These are phyloP conservation scores for Aspergillus candidus DNA, from an alignment of 2,329 filamentous ascomycete genomes.

Conservation along the genomic window DNA sequence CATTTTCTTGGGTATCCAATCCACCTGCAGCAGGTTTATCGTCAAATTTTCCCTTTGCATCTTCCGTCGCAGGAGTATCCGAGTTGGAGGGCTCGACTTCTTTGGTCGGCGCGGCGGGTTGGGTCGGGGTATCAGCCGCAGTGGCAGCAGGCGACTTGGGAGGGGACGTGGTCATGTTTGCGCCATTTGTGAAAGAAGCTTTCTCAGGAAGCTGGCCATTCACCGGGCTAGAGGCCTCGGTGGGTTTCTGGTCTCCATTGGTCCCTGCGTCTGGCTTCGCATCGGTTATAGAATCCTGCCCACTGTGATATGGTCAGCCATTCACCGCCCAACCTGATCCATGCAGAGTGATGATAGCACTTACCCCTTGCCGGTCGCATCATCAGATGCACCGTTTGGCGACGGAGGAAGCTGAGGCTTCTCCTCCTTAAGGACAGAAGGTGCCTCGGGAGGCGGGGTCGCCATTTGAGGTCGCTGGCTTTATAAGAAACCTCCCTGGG, in stretches of 20 bases:
- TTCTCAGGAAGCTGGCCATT: conserved; percentile 27
- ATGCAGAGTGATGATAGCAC: conserved; percentile 8
- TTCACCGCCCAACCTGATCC: neutral
- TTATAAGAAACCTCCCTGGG: conserved; percentile 15
- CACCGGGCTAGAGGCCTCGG: conserved; percentile 14
- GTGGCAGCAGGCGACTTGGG: conserved; percentile 25
- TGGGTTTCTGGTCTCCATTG: conserved; percentile 8
- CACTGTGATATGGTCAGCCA: conserved; percentile 18
- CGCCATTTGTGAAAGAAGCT: conserved; percentile 24
- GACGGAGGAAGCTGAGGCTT: conserved; percentile 36
- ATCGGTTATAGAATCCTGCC: conserved; percentile 19
- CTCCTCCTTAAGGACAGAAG: conserved; percentile 34
- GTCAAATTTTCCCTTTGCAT: conserved; percentile 2
- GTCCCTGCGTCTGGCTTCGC: conserved; percentile 18
- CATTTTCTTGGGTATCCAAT: neutral
- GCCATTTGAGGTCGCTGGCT: conserved; percentile 30
- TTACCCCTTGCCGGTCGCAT: conserved; percentile 26
- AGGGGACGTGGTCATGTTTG: conserved; percentile 20
- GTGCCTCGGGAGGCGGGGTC: conserved; percentile 39
- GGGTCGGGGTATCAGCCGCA: conserved; percentile 7
- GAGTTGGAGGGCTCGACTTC: conserved; percentile 9
- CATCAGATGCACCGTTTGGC: conserved; percentile 28
- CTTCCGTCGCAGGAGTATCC: conserved; percentile 8
- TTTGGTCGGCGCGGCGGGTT: conserved; percentile 4
- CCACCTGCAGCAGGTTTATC: conserved; percentile 2